Evolutionary conservation across 2,329 filamentous ascomycete species (phyloP).

Genomic region (Colletotrichum tropicicola): DNA sequence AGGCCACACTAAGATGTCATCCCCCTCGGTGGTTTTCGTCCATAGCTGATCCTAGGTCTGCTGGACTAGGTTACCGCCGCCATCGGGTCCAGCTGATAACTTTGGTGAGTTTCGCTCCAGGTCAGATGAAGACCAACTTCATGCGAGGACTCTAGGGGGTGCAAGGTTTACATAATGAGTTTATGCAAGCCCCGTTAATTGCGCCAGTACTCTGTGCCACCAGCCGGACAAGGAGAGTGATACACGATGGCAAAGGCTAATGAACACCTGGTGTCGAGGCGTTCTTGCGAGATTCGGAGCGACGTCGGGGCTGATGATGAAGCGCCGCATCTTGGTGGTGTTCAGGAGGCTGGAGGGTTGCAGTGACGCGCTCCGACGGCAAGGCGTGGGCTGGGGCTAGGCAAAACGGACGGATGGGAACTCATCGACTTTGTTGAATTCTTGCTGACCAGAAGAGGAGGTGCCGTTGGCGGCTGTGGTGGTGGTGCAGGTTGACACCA

Average conservation of each 20-base stretch:
- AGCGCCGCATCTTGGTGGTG: background rate
- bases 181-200: conserved; percentile 11
- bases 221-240: background rate
- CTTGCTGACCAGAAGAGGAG: background rate
- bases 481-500: conserved; percentile 19
- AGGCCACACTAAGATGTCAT: background rate
- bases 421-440: conserved; percentile 21
- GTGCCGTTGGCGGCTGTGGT: background rate
- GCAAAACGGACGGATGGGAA: background rate
- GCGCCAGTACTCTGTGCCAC: background rate
- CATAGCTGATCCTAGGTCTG: background rate
- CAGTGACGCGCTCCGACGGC: conserved; percentile 8
- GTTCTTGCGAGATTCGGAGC: conserved; percentile 29
- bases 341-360: background rate
- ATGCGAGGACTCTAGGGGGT: conserved; percentile 4
- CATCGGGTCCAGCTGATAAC: conserved; percentile 11
- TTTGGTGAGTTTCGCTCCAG: conserved; percentile 17
- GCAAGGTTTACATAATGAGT: conserved; percentile 18
- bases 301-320: conserved; percentile 22
- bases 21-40: background rate
- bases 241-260: conserved; percentile 22
- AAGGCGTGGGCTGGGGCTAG: conserved; percentile 5
- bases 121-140: conserved; percentile 24
- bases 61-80: conserved; percentile 24
- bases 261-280: background rate